Base-by-base conservation (phyloP, 352 stramenopile genomes). In the Phytophthora tentaculata region DNA sequence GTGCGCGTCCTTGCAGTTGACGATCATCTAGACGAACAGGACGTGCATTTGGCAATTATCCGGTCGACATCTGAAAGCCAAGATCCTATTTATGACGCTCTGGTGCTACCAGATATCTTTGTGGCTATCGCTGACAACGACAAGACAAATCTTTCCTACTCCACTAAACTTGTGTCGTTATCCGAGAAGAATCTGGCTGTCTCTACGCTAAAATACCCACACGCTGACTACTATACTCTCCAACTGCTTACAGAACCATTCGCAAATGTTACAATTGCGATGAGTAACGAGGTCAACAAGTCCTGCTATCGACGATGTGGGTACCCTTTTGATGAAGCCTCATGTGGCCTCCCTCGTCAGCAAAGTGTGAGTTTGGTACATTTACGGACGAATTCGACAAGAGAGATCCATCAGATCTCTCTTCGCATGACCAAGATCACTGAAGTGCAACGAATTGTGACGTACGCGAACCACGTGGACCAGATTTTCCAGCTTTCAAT, bases 41-140 rank as follows among this genome's bases (percentile, higher is more conserved):
- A 91, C 45, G 47, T 89, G 9, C 86, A 94, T 48, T 58, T 86
- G 9, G 79, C 84, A 20, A 82, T 70, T 9, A 91, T 94, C 59
- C 75, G 62, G 12, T 24, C 81, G 0, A 80, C 67, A 0, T 81
- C 81, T 0, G 26, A 57, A 8, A 92, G 84, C 20, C 48, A 73
- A 0, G 86, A 92, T 35, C 73, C 80, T 0, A 56, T 88, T n/a
- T 94, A 92, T 57, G 32, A 92, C 64, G 54, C 67, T 1, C 47
- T 90, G 4, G 78, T 86, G 5, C 58, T 94, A 3, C 80, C 81
- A 1, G 76, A 89, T 29, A 89, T 92, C 22, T 67, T 89, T 5
- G 86, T 94, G 3, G 79, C 75, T 0, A 73, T 94, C 3, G 81
- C 87, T 61, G 86, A 92, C 29, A 94, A 92, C 14, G 86, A 94